Evolutionary conservation across 2,329 filamentous ascomycete species (phyloP).

Genomic region (Cordyceps farinosa): DNA sequence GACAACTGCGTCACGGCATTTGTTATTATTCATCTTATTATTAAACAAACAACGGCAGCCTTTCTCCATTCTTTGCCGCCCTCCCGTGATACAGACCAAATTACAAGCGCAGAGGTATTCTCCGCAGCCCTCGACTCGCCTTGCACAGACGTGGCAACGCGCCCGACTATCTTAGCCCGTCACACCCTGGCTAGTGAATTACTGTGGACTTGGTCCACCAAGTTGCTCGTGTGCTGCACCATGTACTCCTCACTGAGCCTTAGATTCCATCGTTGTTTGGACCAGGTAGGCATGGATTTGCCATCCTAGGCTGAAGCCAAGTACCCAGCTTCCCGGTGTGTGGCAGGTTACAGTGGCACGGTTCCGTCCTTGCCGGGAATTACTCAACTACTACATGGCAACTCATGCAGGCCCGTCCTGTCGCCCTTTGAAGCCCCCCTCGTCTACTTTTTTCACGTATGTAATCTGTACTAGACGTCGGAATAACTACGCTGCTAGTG

Average conservation of each 20-base stretch:
- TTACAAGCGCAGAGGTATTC: neutral
- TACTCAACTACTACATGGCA: neutral
- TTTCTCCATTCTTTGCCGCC: no score
- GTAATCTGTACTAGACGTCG: no score
- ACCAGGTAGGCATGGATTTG: constrained; percentile 10
- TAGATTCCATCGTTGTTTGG: constrained; percentile 7
- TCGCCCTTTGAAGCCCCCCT: neutral
- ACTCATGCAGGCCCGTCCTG: neutral
- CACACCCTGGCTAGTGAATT: neutral
- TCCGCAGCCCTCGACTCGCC: neutral
- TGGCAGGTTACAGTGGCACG: neutral
- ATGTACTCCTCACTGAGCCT: neutral
- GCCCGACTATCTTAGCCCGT: neutral
- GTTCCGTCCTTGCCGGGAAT: constrained; percentile 9
- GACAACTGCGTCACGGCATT: no score
- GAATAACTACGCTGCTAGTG: neutral
- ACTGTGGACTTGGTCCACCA: neutral
- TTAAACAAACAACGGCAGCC: no score
- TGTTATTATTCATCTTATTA: no score
- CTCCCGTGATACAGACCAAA: neutral
- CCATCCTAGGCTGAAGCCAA: neutral
- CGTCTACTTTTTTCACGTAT: neutral
- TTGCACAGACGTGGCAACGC: constrained; percentile 1
- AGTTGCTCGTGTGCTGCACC: constrained; percentile 8
- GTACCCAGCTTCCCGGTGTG: constrained; percentile 5